Base-by-base conservation (phyloP, 768 basidiomycete species). In the Boletus reticulatus region DNA sequence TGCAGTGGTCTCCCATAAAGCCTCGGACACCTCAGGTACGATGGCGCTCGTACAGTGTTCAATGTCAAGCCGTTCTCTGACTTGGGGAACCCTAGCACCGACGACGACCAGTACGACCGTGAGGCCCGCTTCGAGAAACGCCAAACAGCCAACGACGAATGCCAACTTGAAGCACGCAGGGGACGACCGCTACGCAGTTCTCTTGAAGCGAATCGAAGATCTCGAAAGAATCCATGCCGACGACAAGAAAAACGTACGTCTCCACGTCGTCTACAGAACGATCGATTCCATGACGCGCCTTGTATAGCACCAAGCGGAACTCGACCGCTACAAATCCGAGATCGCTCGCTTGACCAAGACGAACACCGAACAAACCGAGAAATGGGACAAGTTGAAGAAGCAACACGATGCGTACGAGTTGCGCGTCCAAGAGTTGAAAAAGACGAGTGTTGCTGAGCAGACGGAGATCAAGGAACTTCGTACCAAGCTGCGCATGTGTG, bases 161-260 rank as follows among this genome's bases (percentile, higher is more conserved):
- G 27, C 27, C 27, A 29, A 29, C 27, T 64, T 13, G 61, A 61
- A 27, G 69, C 58, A 62, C 3, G 2, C 57, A 36, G 39, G 43
- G 3, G 68, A 65, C 8, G 84, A 88, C 52, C 76, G 80, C 19
- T 84, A 84, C 60, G 76, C 78, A 8, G 55, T 68, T 16, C 78
- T 89, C 20, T 81, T 87, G 65, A 78, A 76, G 57, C 85, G 85
- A 60, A 78, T 91, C 0, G 83, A 86, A 34, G 82, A 86, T 16
- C 67, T 88, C 7, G 84, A 89, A 70, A 72, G 69, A 52, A 67
- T 84, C n/a, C 85, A 86, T 62, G 69, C 76, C 38, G 85, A 88
- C 4, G 81, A 79, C 54, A 89, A 88, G 79, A 84, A 80, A 75
- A 55, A 75, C 46, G 88, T 89, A 65, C 60, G 83, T 11, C 27